A percentile compares a stretch with the other conserved stretches of the same genome.
phyloP scores from a whole-genome alignment of 148 eudicot genomes.

The Arctostaphylos glauca region DNA sequence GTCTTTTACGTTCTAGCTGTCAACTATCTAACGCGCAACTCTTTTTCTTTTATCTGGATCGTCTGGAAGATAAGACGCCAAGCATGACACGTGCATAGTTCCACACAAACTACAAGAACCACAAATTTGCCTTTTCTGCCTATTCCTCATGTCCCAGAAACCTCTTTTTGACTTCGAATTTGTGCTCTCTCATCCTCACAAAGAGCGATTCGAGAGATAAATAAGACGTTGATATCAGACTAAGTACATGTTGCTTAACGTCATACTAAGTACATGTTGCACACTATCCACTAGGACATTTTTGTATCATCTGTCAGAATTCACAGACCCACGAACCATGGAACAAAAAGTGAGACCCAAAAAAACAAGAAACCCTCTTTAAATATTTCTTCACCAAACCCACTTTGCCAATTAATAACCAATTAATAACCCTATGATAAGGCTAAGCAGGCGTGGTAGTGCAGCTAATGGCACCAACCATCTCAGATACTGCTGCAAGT shows the following conservation, averaged over 20 bases:
- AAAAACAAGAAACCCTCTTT: not conserved
- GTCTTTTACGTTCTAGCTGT: no score
- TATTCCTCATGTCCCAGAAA: not conserved
- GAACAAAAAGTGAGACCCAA: not conserved
- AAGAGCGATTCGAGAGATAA: not conserved
- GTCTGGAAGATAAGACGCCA: no score
- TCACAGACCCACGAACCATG: not conserved
- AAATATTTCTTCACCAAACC: not conserved
- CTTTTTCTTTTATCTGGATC: no score
- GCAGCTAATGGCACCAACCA: no score
- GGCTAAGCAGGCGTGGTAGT: no score
- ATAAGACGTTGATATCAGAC: not conserved
- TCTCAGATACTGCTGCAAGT: no score
- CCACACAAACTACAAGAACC: not conserved
- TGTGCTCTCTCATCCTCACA: not conserved
- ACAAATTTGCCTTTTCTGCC: not conserved
- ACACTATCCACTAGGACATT: not conserved
- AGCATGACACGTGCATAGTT: not conserved
- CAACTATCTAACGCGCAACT: no score
- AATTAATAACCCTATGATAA: no score
- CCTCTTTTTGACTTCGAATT: not conserved
- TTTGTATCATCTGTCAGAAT: not conserved
- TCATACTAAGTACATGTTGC: not conserved
- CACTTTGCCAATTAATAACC: no score
- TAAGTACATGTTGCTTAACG: not conserved